These are phyloP conservation scores for Neurospora sp. DNA, from an alignment of 495 filamentous ascomycete species.

Conservation along the genomic window DNA sequence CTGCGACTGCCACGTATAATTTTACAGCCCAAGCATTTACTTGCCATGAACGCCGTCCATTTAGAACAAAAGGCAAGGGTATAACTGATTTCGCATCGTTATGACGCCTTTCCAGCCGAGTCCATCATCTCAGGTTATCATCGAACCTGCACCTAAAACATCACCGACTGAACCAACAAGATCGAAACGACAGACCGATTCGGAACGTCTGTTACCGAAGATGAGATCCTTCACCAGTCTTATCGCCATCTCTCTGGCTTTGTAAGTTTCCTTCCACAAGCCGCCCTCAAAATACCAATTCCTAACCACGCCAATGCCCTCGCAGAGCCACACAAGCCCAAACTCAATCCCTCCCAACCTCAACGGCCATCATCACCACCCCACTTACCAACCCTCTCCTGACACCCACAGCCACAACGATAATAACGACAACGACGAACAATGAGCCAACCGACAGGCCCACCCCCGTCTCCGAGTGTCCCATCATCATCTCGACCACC, in stretches of 20 bases:
- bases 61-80: neutral
- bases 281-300: neutral
- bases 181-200: neutral
- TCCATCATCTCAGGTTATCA: neutral
- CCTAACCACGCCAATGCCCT: neutral
- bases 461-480: constrained; percentile 9
- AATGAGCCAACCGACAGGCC: neutral
- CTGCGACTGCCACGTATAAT: neutral
- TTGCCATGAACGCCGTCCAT: neutral
- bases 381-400: neutral
- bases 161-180: neutral
- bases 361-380: neutral
- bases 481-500: constrained; percentile 14
- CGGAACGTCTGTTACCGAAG: neutral
- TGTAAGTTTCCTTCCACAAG: neutral
- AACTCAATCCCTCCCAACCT: neutral
- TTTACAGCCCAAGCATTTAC: neutral
- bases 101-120: neutral
- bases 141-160: neutral
- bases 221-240: neutral
- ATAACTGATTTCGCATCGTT: neutral
- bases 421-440: neutral
- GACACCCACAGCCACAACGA: neutral
- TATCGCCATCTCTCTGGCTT: neutral
- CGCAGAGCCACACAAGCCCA: neutral